A percentile compares a stretch with the other conserved stretches of the same genome.
Conservation (phyloP, 352 stramenopile species). For the Phytopythium mirpurense region DNA sequence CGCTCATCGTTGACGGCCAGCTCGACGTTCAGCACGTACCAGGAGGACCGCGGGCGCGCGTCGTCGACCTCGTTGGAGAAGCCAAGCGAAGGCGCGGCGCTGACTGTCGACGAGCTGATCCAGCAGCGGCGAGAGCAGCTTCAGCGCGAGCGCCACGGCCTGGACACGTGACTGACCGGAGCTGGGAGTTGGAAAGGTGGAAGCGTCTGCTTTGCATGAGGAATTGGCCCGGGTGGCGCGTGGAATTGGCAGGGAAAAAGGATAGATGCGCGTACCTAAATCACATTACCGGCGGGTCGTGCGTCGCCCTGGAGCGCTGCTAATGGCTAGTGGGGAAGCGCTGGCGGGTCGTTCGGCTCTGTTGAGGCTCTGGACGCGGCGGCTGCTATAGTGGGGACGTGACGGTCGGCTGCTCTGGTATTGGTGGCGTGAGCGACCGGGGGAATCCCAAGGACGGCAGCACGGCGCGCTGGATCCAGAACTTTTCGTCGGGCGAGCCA, state of each 20-base stretch:
- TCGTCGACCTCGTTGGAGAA: neutral
- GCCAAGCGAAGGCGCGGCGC: constrained; percentile 3
- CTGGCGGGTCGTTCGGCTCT: too few relatives aligned
- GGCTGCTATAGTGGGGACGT: constrained; percentile 4
- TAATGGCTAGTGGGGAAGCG: too few relatives aligned
- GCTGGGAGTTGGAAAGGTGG: too few relatives aligned
- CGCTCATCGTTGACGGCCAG: neutral
- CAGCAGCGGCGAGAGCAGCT: constrained; percentile 61
- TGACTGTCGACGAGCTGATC: constrained; percentile 70
- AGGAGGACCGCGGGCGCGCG: neutral
- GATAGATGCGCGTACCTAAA: too few relatives aligned
- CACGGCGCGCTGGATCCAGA: constrained; percentile 15
- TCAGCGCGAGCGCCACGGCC: constrained; percentile 42
- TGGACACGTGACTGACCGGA: neutral
- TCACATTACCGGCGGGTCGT: too few relatives aligned
- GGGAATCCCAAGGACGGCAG: neutral
- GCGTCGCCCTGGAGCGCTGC: too few relatives aligned
- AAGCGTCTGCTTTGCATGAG: too few relatives aligned
- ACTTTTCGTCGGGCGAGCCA: constrained; percentile 26
- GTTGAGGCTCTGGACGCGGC: too few relatives aligned
- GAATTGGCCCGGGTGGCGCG: neutral
- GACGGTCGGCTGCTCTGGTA: constrained; percentile 3
- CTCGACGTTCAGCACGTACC: constrained; percentile 4
- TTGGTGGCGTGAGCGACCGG: neutral
- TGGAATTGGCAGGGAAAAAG: too few relatives aligned